Evolutionary conservation across 352 stramenopile species (phyloP), one percentile per base, ranked within the genome.

Genomic region (Globisporangium nodosum): DNA sequence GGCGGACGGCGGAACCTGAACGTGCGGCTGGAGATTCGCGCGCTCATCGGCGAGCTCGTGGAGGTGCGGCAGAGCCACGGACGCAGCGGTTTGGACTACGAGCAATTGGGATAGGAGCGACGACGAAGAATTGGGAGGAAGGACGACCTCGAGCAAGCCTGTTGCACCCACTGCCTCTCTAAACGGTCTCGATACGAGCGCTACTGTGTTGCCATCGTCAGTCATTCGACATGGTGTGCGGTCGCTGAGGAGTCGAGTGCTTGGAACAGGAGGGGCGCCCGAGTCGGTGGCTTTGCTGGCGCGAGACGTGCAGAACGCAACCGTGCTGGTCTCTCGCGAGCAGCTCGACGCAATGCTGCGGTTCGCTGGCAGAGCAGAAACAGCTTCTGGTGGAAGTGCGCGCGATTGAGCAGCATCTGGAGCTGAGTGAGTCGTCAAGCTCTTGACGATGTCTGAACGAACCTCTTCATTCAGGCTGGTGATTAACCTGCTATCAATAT

Each of bases 341-440:
- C 85, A 85, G 60, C 70, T 90, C 16, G 69, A 87, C 27, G 54
- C 73, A 50, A 75, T 90, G 54, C 56, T 90, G 46, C 64, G 69
- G 5, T 59, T 76, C 54, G 31, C 74, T 87, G 9, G 24, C 71
- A 18, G 58, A 68, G 12, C 80, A 90, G 56, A 80, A 80, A 65
- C 84, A 84, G 58, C 73, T 90, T 20, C 48, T 88, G 39, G 77
- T 75, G 20, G 71, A 87, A 43, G 77, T 90, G n/a, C 61, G 61
- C 30, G 65, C 68, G 5, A 81, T 85, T 55, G 74, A 85, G 27
- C 72, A 76, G 46, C 70, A 66, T 5, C 58, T 84, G 42, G 58
- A 60, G 9, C 42, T 60, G 24, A 57, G 21, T 24, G 21, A 24
- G 21, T 24, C 21, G 21, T 24, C 21, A 24, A 24, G 21, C 21